Conservation (phyloP, 179 eudicot species). For the Spinacia oleracea region DNA sequence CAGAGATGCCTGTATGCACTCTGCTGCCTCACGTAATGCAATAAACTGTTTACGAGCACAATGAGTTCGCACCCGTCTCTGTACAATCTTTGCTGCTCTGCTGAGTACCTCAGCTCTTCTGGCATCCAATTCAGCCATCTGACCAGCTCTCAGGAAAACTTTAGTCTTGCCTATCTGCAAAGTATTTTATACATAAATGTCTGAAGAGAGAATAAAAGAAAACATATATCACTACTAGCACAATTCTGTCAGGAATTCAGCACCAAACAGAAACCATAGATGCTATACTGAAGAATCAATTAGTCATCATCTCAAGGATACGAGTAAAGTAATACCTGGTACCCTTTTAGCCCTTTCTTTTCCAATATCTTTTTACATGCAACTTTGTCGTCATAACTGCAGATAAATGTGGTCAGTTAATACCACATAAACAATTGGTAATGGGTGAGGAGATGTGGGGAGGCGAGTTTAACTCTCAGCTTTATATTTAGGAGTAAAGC, state of each 20-base stretch:
- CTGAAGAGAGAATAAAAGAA: background rate
- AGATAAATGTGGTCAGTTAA: conserved; percentile 21
- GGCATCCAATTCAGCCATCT: conserved; percentile 98
- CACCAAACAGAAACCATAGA: conserved; percentile 8
- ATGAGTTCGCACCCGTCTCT: conserved; percentile 75
- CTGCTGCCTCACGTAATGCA: conserved; percentile 58
- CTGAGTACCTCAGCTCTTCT: conserved; percentile 81
- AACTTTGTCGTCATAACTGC: conserved; percentile 83
- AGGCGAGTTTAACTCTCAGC: background rate
- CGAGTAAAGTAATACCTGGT: conserved; percentile 55
- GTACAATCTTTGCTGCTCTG: conserved; percentile 82
- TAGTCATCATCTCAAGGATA: conserved; percentile 5
- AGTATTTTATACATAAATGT: conserved; percentile 12
- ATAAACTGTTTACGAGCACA: conserved; percentile 71
- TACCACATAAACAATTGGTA: conserved; percentile 5
- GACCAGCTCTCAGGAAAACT: conserved; percentile 96
- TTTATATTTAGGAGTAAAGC: conserved; percentile 18
- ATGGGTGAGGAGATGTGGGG: background rate
- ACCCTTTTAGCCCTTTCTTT: conserved; percentile 81
- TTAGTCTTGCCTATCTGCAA: conserved; percentile 91
- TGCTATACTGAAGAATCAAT: background rate
- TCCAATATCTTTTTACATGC: conserved; percentile 80
- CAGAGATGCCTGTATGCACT: conserved; percentile 59
- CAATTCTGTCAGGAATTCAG: background rate
- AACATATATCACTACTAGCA: background rate